Evolutionary conservation across 768 basidiomycete genomes (phyloP), one percentile per base, ranked within the genome.

Genomic region (Candolleomyces efflorescens): DNA sequence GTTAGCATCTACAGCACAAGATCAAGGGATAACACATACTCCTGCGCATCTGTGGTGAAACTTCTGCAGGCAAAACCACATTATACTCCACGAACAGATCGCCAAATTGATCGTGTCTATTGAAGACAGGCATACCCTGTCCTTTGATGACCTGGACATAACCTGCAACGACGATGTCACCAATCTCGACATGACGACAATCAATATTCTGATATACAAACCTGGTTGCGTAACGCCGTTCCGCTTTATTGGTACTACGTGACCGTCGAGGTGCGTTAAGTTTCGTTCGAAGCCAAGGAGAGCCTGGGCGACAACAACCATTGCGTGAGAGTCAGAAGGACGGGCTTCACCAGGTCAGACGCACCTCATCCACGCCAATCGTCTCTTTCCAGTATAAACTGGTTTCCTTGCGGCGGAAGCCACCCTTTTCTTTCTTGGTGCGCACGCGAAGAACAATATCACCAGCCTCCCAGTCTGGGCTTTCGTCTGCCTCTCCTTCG

Each of bases 401-500:
- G 53, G 80, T 84, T 68, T 98, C 96, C 69, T 98, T 97, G 67
- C 97, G 79, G 61, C 85, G 79, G 85, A 89, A 98, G 3, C 87
- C 84, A 49, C 92, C 94, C 62, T 82, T 82, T 59, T 86, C 82
- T 63, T 86, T 85, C 71, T 81, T 81, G 65, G 88, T 94, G 62
- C 89, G 77, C 15, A 98, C 86, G 52, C 94, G 78, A 48, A 98
- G 77, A 38, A 98, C 78, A 50, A 99, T 84, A 72, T 99, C 95
- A 7, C 97, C 97, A 5, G 97, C 77, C 66, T 96, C 94, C 90
- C 90, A 97, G 63, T 98, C 97, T 3, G 93, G 92, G 56, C 80
- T 90, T 74, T 99, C 95, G 68, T 98, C 97, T 46, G 91, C 90
- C 69, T 98, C 95, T n/a, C 93, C 94, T 64, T 97, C 92, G 59